phyloP scores from a whole-genome alignment of 116 monocot genomes.

The Papilionanthe hybrid region DNA sequence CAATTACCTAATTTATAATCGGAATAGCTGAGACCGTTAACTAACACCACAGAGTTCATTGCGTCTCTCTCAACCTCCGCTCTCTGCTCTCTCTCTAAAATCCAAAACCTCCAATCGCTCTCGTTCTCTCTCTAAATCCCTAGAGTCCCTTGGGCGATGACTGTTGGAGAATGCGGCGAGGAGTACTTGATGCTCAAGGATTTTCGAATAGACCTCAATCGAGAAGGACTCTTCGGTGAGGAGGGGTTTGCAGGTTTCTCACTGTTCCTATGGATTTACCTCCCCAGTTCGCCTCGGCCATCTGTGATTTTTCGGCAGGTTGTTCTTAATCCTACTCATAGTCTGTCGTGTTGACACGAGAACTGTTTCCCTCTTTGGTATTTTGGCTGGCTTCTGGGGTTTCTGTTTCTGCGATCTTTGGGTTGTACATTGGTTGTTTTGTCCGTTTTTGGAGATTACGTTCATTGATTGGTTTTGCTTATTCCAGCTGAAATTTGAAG shows the following conservation, averaged over 20 bases:
- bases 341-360: neutral
- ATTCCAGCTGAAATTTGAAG: neutral
- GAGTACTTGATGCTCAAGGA: conserved; percentile 32
- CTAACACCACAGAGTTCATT: neutral
- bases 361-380: neutral
- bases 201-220: conserved; percentile 32
- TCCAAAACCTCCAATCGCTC: neutral
- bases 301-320: conserved; percentile 64
- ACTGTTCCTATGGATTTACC: conserved; percentile 70
- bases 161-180: conserved; percentile 13
- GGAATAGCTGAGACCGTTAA: conserved; percentile 10
- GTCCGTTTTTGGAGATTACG: neutral
- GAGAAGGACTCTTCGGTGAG: conserved; percentile 4
- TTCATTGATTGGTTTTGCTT: neutral
- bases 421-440: neutral
- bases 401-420: neutral
- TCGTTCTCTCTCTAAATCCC: conserved; percentile 6
- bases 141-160: conserved; percentile 15
- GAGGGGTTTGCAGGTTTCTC: conserved; percentile 43
- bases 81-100: conserved; percentile 1
- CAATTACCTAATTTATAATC: conserved; percentile 1
- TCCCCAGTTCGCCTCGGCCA: conserved; percentile 41
- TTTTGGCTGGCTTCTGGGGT: neutral
- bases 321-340: neutral
- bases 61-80: neutral